These are phyloP conservation scores for Apiospora sp. DNA, from an alignment of 2,329 filamentous ascomycete species.

Conservation along the genomic window DNA sequence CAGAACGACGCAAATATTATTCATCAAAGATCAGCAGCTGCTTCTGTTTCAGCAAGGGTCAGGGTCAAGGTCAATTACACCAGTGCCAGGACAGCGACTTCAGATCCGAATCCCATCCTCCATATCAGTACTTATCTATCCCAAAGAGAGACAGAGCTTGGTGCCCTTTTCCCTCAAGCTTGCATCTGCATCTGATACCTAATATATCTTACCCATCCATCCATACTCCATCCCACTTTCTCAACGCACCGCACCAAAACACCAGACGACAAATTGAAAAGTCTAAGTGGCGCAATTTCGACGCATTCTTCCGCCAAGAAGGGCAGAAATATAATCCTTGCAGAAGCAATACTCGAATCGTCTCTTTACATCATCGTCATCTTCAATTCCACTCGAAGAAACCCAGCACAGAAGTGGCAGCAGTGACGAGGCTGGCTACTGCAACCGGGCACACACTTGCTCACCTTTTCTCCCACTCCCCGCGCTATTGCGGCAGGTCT, in stretches of 20 bases:
- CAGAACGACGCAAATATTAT: constrained; percentile 17
- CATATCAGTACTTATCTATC: not conserved
- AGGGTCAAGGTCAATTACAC: constrained; percentile 15
- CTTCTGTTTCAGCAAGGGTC: constrained; percentile 11
- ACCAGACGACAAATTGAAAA: constrained; percentile 5
- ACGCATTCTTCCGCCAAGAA: not conserved
- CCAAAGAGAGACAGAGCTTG: not conserved
- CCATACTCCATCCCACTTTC: constrained; percentile 6
- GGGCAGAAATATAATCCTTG: not conserved
- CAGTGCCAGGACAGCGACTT: not conserved
- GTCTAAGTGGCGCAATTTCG: constrained; percentile 1
- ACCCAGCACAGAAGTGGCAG: not conserved
- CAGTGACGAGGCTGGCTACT: constrained; percentile 14
- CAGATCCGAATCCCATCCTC: not conserved
- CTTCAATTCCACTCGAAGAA: not conserved
- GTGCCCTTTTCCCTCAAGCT: not conserved
- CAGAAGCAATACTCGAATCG: not conserved
- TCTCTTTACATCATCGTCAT: not conserved
- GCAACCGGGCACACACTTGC: not conserved
- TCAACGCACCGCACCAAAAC: not conserved
- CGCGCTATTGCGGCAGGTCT: constrained; percentile 20
- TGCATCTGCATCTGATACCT: not conserved
- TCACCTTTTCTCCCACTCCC: not conserved
- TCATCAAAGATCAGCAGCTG: constrained; percentile 21
- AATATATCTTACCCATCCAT: not conserved